Evolutionary conservation across 1,139 yeast genomes (phyloP), one percentile per base, ranked within the genome.

Genomic region (Yamadazyma sp.): DNA sequence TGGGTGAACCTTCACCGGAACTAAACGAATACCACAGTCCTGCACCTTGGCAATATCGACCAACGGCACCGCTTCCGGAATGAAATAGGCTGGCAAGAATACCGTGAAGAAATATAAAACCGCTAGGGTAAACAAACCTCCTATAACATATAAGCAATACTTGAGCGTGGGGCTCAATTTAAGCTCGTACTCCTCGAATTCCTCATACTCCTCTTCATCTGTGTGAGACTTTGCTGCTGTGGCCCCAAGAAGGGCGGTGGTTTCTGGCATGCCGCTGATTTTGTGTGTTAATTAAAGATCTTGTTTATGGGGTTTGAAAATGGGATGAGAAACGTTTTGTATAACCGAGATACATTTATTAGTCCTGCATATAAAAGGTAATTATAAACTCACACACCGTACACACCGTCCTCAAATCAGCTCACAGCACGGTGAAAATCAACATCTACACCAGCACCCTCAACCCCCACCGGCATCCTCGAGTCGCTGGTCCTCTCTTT

Each of bases 401-500:
- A n/a, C n/a, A n/a, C n/a, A n/a, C n/a, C n/a, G n/a, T n/a, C n/a
- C n/a, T n/a, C n/a, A n/a, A n/a, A n/a, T n/a, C n/a, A n/a, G n/a
- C n/a, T n/a, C n/a, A n/a, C n/a, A n/a, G n/a, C n/a, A n/a, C n/a
- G n/a, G n/a, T n/a, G n/a, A n/a, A n/a, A n/a, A n/a, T n/a, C n/a
- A n/a, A n/a, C n/a, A n/a, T n/a, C n/a, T n/a, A n/a, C n/a, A n/a
- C n/a, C n/a, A n/a, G n/a, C n/a, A n/a, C n/a, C n/a, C n/a, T n/a
- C 50, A 69, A 35, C 76, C 76, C 8, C 77, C 76, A 9, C 72
- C 73, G 25, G 53, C 73, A 13, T 76, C 76, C 43, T 67, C 76
- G 1, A 77, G 75, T 28, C 80, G 62, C 35, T 65, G 68, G 2
- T 57, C 74, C 51, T 90, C 97, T 46, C 73, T 80, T 46, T 84